These are phyloP conservation scores for Stereum hirsutum DNA, from an alignment of 1,284 basidiomycete species.

Conservation along the genomic window DNA sequence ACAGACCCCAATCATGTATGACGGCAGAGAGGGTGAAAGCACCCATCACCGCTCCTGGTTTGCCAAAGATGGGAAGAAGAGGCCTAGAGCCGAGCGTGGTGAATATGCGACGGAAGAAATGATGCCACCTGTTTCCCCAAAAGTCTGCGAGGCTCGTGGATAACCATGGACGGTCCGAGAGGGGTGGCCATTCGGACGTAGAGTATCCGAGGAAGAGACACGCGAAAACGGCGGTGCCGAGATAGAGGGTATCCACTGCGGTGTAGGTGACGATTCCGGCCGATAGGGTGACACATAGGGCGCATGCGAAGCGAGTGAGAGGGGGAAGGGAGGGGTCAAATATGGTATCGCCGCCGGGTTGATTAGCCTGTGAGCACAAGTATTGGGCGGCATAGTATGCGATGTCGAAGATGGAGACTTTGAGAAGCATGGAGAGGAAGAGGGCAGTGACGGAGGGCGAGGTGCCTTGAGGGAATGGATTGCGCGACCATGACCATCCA, in stretches of 20 bases:
- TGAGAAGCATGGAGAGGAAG: conserved; percentile 3
- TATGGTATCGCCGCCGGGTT: conserved; percentile 35
- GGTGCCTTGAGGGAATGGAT: conserved; percentile 5
- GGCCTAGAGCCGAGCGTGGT: conserved; percentile 22
- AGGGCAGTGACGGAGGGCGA: no score
- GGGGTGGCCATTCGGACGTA: conserved; percentile 30
- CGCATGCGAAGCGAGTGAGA: conserved; percentile 31
- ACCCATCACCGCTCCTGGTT: conserved; percentile 37
- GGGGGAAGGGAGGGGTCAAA: conserved; percentile 36
- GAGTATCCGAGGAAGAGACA: conserved; percentile 26
- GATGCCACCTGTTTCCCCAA: conserved; percentile 39
- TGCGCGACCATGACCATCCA: conserved; percentile 10
- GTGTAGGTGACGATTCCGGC: conserved; percentile 31
- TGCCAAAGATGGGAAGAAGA: conserved; percentile 28
- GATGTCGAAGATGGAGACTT: conserved; percentile 5
- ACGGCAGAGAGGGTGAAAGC: conserved; percentile 47
- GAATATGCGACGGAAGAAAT: conserved; percentile 30
- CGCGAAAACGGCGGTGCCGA: conserved; percentile 31
- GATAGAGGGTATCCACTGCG: conserved; percentile 33
- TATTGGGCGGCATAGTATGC: conserved; percentile 6
- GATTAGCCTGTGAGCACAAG: conserved; percentile 19
- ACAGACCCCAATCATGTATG: conserved; percentile 46
- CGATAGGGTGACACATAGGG: conserved; percentile 30
- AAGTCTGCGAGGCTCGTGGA: conserved; percentile 29
- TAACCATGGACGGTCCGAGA: conserved; percentile 30